Evolutionary conservation across 2,329 filamentous ascomycete genomes (phyloP).

Genomic region (Talaromyces sp.): DNA sequence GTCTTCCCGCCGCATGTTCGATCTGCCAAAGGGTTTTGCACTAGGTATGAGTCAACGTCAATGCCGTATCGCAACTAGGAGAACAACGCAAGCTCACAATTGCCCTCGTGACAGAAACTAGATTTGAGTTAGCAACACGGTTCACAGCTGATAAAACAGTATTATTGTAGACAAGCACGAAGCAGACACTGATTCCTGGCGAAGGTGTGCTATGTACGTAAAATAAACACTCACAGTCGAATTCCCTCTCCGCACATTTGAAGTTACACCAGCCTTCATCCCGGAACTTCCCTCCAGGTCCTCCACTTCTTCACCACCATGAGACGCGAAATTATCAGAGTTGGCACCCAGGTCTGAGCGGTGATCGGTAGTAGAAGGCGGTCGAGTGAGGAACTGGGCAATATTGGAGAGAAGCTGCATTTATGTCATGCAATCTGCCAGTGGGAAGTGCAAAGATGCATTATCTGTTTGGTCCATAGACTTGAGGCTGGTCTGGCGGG

Average conservation of each 20-base stretch:
- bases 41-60: slow-evolving; percentile 23
- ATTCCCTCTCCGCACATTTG: slow-evolving; percentile 1
- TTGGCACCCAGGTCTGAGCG: slow-evolving; percentile 6
- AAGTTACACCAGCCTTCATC: slow-evolving; percentile 20
- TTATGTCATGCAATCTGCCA: slow-evolving; percentile 23
- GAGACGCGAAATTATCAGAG: slow-evolving; percentile 22
- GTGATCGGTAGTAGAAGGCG: slow-evolving; percentile 16
- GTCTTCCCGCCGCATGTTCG: slow-evolving; percentile 19
- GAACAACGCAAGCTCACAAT: slow-evolving; percentile 7
- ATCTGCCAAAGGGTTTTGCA: slow-evolving; percentile 21
- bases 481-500: not conserved
- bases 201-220: not conserved
- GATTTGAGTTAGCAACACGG: not conserved
- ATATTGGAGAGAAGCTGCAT: slow-evolving; percentile 27
- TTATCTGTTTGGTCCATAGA: not conserved
- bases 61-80: not conserved
- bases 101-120: slow-evolving; percentile 1
- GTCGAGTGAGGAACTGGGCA: slow-evolving; percentile 21
- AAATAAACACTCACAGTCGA: not conserved
- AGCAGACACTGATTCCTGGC: not conserved
- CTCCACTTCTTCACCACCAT: slow-evolving; percentile 27
- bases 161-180: not conserved
- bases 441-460: slow-evolving; percentile 21
- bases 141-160: not conserved
- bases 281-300: slow-evolving; percentile 28